These are phyloP conservation scores for Kuraishia cidri DNA, from an alignment of 805 yeast genomes.

Conservation along the genomic window DNA sequence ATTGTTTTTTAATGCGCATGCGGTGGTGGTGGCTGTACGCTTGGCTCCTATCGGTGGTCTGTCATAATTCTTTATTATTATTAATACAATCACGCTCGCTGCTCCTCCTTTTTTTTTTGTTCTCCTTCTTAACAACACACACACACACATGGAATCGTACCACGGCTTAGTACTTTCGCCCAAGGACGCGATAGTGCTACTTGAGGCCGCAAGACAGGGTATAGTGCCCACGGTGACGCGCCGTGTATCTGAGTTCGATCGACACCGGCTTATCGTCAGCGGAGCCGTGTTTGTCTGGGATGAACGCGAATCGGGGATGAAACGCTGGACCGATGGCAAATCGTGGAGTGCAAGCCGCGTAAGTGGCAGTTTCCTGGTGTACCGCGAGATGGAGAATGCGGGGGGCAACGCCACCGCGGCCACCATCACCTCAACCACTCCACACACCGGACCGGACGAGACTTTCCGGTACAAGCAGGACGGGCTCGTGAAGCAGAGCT, in stretches of 20 bases:
- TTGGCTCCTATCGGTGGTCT: too few species aligned
- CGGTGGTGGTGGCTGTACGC: too few species aligned
- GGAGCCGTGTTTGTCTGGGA: constrained; percentile 69
- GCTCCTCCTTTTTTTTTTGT: too few species aligned
- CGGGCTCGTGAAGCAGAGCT: constrained; percentile 60
- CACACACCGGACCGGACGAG: constrained; percentile 2
- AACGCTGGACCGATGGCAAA: constrained; percentile 74
- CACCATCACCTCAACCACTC: neutral
- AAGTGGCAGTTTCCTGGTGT: constrained; percentile 50
- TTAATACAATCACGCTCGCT: too few species aligned
- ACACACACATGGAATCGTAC: constrained; percentile 62
- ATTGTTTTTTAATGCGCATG: too few species aligned
- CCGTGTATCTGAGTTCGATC: constrained; percentile 47
- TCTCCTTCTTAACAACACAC: too few species aligned
- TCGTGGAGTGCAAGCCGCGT: constrained; percentile 71
- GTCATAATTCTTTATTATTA: too few species aligned
- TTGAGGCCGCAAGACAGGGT: constrained; percentile 56
- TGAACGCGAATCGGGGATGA: constrained; percentile 62
- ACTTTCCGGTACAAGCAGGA: constrained; percentile 29
- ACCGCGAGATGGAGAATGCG: constrained; percentile 48
- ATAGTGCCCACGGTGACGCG: constrained; percentile 50
- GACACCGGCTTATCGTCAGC: constrained; percentile 35
- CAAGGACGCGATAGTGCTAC: constrained; percentile 51
- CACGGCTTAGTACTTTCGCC: constrained; percentile 49
- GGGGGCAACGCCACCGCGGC: constrained; percentile 2